Conservation (phyloP, 2,329 filamentous ascomycete species). For the Arthrobotrys megalospora region DNA sequence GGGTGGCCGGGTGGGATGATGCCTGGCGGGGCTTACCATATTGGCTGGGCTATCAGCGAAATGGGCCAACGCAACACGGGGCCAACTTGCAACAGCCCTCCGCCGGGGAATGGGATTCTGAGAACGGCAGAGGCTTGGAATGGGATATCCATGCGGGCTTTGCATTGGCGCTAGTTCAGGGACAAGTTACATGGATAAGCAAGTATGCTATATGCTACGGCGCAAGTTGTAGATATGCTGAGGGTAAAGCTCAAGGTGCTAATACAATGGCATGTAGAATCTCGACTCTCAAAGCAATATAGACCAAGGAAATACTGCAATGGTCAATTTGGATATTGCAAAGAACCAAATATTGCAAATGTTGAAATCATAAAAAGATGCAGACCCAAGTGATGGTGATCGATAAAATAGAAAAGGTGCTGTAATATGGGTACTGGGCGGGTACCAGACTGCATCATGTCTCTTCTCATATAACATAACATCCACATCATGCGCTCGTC, state of each 20-base stretch:
- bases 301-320: not conserved
- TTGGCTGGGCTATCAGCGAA: not conserved
- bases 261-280: not conserved
- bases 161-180: not conserved
- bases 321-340: not conserved
- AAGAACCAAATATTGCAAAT: not conserved
- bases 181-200: not conserved
- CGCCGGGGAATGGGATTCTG: constrained; percentile 14
- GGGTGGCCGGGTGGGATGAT: constrained; percentile 28
- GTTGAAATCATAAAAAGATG: not conserved
- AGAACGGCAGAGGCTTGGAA: constrained; percentile 7
- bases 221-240: no score
- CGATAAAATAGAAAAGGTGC: not conserved
- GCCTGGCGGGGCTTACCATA: constrained; percentile 26
- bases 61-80: constrained; percentile 43
- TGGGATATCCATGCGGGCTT: constrained; percentile 17
- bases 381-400: not conserved
- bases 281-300: no score
- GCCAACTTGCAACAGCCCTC: constrained; percentile 31
- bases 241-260: not conserved
- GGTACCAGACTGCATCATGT: constrained; percentile 19
- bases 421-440: not conserved
- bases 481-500: not conserved
- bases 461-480: constrained; percentile 1
- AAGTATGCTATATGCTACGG: not conserved